Evolutionary conservation across 768 basidiomycete species (phyloP).

Genomic region (Kwoniella europaea): DNA sequence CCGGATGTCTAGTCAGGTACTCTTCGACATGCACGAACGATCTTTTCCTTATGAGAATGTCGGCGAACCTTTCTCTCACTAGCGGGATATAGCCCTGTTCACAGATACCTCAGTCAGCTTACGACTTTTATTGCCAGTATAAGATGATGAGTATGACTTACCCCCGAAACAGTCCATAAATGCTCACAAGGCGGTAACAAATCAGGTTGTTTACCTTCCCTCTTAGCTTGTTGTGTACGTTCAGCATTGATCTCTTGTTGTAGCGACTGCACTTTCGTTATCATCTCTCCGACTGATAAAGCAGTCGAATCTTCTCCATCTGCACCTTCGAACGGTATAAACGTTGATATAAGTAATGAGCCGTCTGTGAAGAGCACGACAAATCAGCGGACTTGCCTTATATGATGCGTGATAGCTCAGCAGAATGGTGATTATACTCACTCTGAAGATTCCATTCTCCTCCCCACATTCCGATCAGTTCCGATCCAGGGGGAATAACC

Average conservation of each 20-base stretch:
- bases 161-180: conserved; percentile 54
- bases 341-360: conserved; percentile 52
- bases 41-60: conserved; percentile 50
- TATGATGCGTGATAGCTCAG: too few species aligned
- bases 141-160: conserved; percentile 20
- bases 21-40: conserved; percentile 53
- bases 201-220: conserved; percentile 18
- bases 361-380: conserved; percentile 35
- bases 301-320: conserved; percentile 56
- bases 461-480: conserved; percentile 53
- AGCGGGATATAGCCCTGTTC: conserved; percentile 47
- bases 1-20: conserved; percentile 53
- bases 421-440: conserved; percentile 21
- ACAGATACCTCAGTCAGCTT: not conserved
- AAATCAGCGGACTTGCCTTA: not conserved
- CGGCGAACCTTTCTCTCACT: conserved; percentile 52
- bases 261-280: conserved; percentile 45
- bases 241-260: conserved; percentile 43
- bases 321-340: conserved; percentile 53
- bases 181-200: conserved; percentile 47
- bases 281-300: conserved; percentile 52
- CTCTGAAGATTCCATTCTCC: conserved; percentile 56
- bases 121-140: not conserved
- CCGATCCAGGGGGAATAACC: conserved; percentile 51
- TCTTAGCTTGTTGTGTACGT: conserved; percentile 10